These are phyloP conservation scores for Rhodotorula sp. DNA, from an alignment of 1,284 basidiomycete genomes.

Conservation along the genomic window DNA sequence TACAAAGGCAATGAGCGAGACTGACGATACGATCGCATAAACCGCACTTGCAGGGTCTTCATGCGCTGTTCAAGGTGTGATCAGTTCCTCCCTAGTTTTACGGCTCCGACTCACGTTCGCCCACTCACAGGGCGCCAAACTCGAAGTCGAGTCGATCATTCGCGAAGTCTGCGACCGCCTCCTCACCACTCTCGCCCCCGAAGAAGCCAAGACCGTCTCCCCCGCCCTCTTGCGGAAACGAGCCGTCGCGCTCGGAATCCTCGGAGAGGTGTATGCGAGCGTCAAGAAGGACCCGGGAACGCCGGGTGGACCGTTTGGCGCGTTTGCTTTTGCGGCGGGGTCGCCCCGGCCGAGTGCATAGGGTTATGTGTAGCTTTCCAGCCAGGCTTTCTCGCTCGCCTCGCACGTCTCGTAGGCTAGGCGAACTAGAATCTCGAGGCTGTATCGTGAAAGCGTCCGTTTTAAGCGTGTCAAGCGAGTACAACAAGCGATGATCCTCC, in stretches of 20 bases:
- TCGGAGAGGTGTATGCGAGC: slow-evolving; percentile 62
- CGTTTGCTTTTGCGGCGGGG: slow-evolving; percentile 1
- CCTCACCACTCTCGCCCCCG: slow-evolving; percentile 54
- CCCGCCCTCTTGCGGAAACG: slow-evolving; percentile 66
- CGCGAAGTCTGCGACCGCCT: slow-evolving; percentile 90
- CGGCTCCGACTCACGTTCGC: neutral
- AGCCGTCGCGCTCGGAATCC: slow-evolving; percentile 75
- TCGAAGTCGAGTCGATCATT: slow-evolving; percentile 90
- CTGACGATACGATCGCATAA: too few species aligned
- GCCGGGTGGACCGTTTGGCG: slow-evolving; percentile 19
- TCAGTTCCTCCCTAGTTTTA: neutral
- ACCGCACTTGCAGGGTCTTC: slow-evolving; percentile 56
- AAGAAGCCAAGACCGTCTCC: slow-evolving; percentile 44
- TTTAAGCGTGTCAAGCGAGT: too few species aligned
- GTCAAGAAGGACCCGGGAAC: slow-evolving; percentile 21
- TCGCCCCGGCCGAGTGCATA: neutral
- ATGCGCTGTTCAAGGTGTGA: slow-evolving; percentile 82
- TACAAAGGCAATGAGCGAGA: neutral
- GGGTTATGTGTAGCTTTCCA: neutral
- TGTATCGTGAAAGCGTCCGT: too few species aligned
- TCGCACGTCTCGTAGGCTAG: too few species aligned
- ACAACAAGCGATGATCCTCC: neutral
- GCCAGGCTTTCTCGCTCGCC: too few species aligned
- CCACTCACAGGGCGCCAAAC: slow-evolving; percentile 73
- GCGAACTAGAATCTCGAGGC: too few species aligned